A percentile compares a stretch with the other conserved stretches of the same genome.
phyloP scores from a whole-genome alignment of 345 rosid genomes.

The Populus euphratica region DNA sequence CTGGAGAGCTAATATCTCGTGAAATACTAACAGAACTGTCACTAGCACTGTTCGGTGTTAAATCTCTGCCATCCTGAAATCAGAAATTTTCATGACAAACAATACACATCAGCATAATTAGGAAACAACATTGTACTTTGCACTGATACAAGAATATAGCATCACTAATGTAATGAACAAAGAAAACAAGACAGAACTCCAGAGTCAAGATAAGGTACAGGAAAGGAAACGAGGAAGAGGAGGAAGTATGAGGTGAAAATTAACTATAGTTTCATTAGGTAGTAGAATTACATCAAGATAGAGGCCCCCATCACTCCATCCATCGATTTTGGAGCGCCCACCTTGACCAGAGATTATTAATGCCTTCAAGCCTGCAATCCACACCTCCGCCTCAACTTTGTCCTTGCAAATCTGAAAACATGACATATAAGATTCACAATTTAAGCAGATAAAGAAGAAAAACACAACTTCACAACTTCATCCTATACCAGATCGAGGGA shows the following conservation, averaged over 20 bases:
- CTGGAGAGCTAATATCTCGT: slow-evolving; percentile 64
- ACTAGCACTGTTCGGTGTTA: slow-evolving; percentile 77
- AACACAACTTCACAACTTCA: slow-evolving; percentile 9
- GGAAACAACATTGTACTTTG: background rate
- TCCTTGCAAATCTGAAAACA: slow-evolving; percentile 77
- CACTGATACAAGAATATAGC: background rate
- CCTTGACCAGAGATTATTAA: slow-evolving; percentile 70
- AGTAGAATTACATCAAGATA: slow-evolving; percentile 63
- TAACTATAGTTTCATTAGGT: slow-evolving; percentile 6
- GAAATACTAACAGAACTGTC: slow-evolving; percentile 72
- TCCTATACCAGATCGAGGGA: slow-evolving; percentile 93
- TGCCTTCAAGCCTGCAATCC: slow-evolving; percentile 82
- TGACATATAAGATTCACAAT: slow-evolving; percentile 14
- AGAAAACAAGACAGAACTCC: background rate
- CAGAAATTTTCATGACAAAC: slow-evolving; percentile 11
- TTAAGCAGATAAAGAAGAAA: slow-evolving; percentile 9
- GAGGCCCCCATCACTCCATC: slow-evolving; percentile 86
- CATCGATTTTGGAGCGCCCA: slow-evolving; percentile 93
- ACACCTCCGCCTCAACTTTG: slow-evolving; percentile 91
- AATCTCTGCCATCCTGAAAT: slow-evolving; percentile 83
- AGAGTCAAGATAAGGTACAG: background rate
- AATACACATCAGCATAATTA: background rate
- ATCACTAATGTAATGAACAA: background rate
- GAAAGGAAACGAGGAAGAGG: background rate
- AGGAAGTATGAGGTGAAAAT: background rate